These are phyloP conservation scores for Dictyophora rubrovolvata DNA, from an alignment of 768 basidiomycete species.

Conservation along the genomic window DNA sequence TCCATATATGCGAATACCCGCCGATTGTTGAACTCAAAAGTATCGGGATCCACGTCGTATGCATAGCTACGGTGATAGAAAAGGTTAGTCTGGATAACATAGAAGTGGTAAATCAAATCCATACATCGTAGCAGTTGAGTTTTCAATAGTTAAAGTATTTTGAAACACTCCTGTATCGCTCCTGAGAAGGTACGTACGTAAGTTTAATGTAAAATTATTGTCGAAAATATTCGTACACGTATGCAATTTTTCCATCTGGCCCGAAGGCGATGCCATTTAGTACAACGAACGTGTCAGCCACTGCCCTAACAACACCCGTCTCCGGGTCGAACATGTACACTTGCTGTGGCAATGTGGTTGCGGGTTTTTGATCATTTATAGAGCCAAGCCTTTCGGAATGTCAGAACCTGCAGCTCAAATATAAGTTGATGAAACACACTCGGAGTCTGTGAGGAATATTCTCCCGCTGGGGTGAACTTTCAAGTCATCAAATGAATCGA, in stretches of 20 bases:
- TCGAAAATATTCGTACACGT: constrained; percentile 34
- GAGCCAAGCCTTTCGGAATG: constrained; percentile 42
- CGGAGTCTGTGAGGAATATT: constrained; percentile 65
- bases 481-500: constrained; percentile 73
- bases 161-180: too few relatives aligned
- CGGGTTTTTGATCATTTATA: constrained; percentile 41
- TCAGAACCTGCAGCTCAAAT: too few relatives aligned
- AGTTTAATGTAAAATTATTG: background rate
- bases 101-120: constrained; percentile 14
- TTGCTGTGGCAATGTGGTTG: constrained; percentile 48
- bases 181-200: too few relatives aligned
- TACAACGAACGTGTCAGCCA: constrained; percentile 66
- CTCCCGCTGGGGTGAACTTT: constrained; percentile 63
- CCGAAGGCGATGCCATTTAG: constrained; percentile 68
- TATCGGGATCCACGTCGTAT: constrained; percentile 51
- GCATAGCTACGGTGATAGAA: constrained; percentile 37
- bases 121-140: constrained; percentile 49
- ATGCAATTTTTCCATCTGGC: constrained; percentile 52
- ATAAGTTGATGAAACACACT: constrained; percentile 29
- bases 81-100: background rate
- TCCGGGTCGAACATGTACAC: constrained; percentile 67
- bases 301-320: constrained; percentile 53
- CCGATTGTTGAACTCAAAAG: constrained; percentile 45
- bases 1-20: constrained; percentile 60
- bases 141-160: too few relatives aligned